Conservation (phyloP, 495 filamentous ascomycete species). For the Xylaria palmicola region DNA sequence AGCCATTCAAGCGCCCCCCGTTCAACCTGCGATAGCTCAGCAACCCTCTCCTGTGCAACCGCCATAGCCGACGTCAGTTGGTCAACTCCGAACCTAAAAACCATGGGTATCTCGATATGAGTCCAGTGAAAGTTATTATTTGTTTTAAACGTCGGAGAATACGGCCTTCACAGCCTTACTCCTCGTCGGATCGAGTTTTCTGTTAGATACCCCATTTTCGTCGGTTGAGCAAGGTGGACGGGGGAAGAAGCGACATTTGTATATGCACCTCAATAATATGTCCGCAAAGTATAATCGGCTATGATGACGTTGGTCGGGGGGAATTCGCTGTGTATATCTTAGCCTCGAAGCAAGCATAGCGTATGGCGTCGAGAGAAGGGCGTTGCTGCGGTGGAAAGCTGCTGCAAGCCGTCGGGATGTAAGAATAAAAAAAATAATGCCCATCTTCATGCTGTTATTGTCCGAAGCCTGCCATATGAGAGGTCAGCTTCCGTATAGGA, state of each 20-base stretch:
- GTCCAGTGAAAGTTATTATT: not conserved
- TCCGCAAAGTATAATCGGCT: constrained; percentile 1
- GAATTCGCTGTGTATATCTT: constrained; percentile 15
- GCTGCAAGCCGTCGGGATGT: not conserved
- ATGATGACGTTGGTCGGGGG: not conserved
- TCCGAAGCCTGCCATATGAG: not conserved
- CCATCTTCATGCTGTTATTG: not conserved
- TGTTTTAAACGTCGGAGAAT: not conserved
- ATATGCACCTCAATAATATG: constrained; percentile 10
- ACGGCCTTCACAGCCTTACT: not conserved
- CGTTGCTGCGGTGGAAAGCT: not conserved
- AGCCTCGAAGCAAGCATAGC: constrained; percentile 8
- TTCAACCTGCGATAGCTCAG: not conserved
- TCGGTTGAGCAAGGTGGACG: not conserved
- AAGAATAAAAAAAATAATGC: constrained; percentile 7
- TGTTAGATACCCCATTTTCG: constrained; percentile 11
- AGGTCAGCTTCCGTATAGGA: not conserved
- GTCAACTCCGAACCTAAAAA: not conserved
- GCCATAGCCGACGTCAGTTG: not conserved
- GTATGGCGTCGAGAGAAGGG: not conserved
- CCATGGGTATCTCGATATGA: not conserved
- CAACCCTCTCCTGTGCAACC: constrained; percentile 2
- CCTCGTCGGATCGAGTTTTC: constrained; percentile 1
- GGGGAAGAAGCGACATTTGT: constrained; percentile 6
- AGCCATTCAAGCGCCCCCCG: constrained; percentile 13